Conservation (phyloP, 176 grass and related monocot genomes). For the Raddia distichophylla region DNA sequence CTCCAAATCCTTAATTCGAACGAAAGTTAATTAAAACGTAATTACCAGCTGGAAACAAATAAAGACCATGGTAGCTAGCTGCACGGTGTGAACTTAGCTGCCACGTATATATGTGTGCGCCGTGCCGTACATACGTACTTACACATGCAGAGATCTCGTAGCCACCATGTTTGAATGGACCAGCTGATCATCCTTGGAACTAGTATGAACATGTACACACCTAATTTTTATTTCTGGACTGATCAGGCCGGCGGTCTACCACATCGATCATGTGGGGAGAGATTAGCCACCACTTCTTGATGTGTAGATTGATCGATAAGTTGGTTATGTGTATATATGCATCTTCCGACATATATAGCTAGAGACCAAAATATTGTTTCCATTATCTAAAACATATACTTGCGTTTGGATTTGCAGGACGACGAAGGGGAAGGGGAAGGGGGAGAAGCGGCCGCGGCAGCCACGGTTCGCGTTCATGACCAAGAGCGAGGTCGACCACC, state of each 20-base stretch:
- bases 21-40: neutral
- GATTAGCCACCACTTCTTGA: neutral
- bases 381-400: too few relatives aligned
- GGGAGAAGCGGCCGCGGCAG: slow-evolving; percentile 80
- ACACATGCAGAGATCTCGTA: neutral
- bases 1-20: slow-evolving; percentile 38
- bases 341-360: too few relatives aligned
- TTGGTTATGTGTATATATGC: neutral
- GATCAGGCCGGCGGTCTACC: neutral
- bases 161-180: slow-evolving; percentile 56
- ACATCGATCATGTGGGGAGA: neutral
- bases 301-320: slow-evolving; percentile 16
- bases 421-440: slow-evolving; percentile 48
- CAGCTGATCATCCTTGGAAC: neutral
- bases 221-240: neutral
- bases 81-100: slow-evolving; percentile 40
- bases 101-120: neutral
- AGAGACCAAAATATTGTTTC: too few relatives aligned
- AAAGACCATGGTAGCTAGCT: neutral
- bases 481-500: slow-evolving; percentile 91
- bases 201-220: slow-evolving; percentile 28
- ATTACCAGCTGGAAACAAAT: neutral
- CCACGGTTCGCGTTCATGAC: slow-evolving; percentile 93
- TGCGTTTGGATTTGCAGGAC: slow-evolving; percentile 8
- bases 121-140: slow-evolving; percentile 37